Evolutionary conservation across 1,139 yeast species (phyloP).

Genomic region (Suhomyces anneliseae): DNA sequence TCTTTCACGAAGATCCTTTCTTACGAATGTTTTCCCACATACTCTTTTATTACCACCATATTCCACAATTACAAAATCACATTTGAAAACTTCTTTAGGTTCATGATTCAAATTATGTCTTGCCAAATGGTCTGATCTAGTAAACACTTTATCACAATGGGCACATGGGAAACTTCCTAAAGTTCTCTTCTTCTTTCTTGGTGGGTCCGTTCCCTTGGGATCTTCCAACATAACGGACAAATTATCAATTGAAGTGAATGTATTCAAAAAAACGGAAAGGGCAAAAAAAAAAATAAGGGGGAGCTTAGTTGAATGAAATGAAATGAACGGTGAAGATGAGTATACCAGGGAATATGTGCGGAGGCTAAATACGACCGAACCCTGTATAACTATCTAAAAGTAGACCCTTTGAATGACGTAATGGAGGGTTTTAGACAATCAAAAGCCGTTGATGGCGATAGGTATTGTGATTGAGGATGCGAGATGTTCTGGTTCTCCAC

Average conservation of each 20-base stretch:
- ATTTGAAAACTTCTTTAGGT: conserved; percentile 33
- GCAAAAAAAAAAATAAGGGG: no score
- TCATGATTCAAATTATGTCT: conserved; percentile 46
- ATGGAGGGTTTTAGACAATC: no score
- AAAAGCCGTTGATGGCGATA: no score
- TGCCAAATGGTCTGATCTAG: conserved; percentile 44
- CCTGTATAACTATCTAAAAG: no score
- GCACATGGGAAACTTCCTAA: conserved; percentile 19
- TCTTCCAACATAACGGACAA: not conserved
- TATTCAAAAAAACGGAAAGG: no score
- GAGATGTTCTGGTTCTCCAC: no score
- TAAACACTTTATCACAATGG: conserved; percentile 41
- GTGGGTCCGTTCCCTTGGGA: not conserved
- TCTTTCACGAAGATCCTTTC: conserved; percentile 41
- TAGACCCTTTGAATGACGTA: no score
- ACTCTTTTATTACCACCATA: conserved; percentile 20
- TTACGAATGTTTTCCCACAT: conserved; percentile 43
- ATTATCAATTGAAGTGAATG: not conserved
- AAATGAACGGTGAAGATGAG: no score
- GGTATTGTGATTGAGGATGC: no score
- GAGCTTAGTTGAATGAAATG: no score
- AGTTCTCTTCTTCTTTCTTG: conserved; percentile 14
- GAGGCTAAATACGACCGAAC: no score
- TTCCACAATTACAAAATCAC: conserved; percentile 31
- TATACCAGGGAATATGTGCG: no score